Evolutionary conservation across 768 basidiomycete species (phyloP).

Genomic region (Lactifluus pinguis): DNA sequence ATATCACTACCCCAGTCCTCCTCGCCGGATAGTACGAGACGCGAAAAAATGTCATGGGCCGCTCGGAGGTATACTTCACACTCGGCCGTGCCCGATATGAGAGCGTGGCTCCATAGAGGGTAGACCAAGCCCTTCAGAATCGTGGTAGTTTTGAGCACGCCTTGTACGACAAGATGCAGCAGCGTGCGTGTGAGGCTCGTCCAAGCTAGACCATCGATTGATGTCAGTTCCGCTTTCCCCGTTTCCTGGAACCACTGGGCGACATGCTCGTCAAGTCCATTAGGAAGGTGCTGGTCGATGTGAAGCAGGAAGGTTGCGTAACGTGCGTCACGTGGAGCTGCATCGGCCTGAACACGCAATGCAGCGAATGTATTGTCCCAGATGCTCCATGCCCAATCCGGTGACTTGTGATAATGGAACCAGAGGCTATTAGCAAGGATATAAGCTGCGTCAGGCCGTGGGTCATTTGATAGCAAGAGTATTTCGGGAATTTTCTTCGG

Average conservation of each 20-base stretch:
- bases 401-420: constrained; percentile 70
- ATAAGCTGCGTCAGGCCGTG: constrained; percentile 51
- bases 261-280: constrained; percentile 62
- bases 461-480: constrained; percentile 51
- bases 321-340: constrained; percentile 45
- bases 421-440: constrained; percentile 69
- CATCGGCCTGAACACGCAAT: constrained; percentile 49
- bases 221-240: constrained; percentile 54
- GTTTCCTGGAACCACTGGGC: constrained; percentile 63
- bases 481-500: constrained; percentile 50
- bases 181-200: constrained; percentile 53
- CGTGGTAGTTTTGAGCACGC: constrained; percentile 63
- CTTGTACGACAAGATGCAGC: constrained; percentile 53
- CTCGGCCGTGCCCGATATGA: constrained; percentile 29
- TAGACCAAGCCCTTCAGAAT: constrained; percentile 69
- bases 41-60: constrained; percentile 53
- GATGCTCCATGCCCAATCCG: constrained; percentile 72
- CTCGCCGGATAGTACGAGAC: constrained; percentile 48
- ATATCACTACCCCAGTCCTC: constrained; percentile 38
- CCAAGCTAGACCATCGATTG: constrained; percentile 57
- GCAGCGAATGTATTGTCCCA: constrained; percentile 79
- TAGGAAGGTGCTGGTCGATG: constrained; percentile 68
- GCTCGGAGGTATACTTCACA: constrained; percentile 48
- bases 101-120: constrained; percentile 62
- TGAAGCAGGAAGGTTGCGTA: constrained; percentile 66